Evolutionary conservation across 2,329 filamentous ascomycete species (phyloP).

Genomic region (Cladosporium cucumerinum): DNA sequence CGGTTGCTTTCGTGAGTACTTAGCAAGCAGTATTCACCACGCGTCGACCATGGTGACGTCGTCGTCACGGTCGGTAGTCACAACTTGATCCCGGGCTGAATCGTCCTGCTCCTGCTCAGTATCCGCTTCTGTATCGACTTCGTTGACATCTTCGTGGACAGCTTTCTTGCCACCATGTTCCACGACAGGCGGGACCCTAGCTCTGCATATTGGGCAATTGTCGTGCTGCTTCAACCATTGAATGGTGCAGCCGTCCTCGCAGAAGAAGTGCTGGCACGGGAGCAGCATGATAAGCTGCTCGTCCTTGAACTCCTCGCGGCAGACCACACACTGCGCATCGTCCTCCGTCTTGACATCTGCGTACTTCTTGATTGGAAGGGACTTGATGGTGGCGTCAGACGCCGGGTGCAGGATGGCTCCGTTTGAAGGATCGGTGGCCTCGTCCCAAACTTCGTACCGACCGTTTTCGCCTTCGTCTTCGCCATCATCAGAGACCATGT

Average conservation of each 20-base stretch:
- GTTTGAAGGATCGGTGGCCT: constrained; percentile 27
- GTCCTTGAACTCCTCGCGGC: constrained; percentile 19
- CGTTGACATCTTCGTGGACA: not conserved
- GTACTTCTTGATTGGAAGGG: constrained; percentile 20
- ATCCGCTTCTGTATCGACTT: too few relatives aligned
- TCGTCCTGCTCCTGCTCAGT: not conserved
- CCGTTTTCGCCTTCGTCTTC: constrained; percentile 13
- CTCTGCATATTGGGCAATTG: constrained; percentile 27
- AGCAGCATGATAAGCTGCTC: constrained; percentile 21
- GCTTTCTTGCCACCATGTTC: not conserved
- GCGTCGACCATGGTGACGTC: not conserved
- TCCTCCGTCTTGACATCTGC: constrained; percentile 17
- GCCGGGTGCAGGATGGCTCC: constrained; percentile 19
- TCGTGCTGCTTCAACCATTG: constrained; percentile 24
- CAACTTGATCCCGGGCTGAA: not conserved
- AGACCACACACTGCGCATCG: constrained; percentile 20
- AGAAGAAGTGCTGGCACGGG: constrained; percentile 25
- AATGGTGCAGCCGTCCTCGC: constrained; percentile 20
- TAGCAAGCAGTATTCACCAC: not conserved
- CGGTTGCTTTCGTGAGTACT: not conserved
- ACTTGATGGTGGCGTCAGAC: constrained; percentile 21
- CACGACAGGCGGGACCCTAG: constrained; percentile 11
- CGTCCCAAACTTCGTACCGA: constrained; percentile 24
- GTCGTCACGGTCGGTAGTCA: not conserved
- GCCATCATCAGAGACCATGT: constrained; percentile 22